A percentile compares a stretch with the other conserved stretches of the same genome.
phyloP scores from a whole-genome alignment of 805 yeast species.

The Cyberlindnera veronae region DNA sequence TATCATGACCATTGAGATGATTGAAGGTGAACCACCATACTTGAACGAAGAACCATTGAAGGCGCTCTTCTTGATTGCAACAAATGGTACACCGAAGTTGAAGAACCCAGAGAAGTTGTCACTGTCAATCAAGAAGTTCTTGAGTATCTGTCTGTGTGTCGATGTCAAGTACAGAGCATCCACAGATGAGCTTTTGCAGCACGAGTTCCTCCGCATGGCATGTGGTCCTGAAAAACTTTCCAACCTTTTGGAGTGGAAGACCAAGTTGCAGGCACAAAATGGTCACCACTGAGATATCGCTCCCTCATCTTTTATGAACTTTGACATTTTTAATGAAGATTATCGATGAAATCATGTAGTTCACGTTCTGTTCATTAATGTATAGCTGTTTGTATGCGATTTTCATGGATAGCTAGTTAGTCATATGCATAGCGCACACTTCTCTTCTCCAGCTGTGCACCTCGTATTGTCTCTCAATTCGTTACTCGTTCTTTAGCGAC shows the following conservation, averaged over 20 bases:
- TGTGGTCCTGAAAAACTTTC: constrained; percentile 59
- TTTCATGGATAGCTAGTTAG: too few relatives aligned
- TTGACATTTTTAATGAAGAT: not conserved
- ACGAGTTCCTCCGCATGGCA: constrained; percentile 63
- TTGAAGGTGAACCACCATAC: constrained; percentile 98
- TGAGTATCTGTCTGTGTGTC: constrained; percentile 89
- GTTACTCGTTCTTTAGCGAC: constrained; percentile 13
- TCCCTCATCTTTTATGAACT: not conserved
- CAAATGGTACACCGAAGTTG: constrained; percentile 94
- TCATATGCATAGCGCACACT: too few relatives aligned
- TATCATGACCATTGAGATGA: constrained; percentile 97
- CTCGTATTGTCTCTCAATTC: too few relatives aligned
- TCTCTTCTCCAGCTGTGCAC: too few relatives aligned
- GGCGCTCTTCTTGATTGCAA: constrained; percentile 90
- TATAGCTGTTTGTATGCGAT: too few relatives aligned
- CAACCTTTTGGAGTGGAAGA: constrained; percentile 52
- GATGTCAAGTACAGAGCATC: constrained; percentile 90
- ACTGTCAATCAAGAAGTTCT: constrained; percentile 74
- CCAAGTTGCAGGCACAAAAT: constrained; percentile 1
- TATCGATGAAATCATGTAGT: too few relatives aligned
- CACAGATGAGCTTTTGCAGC: constrained; percentile 81
- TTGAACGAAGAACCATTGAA: constrained; percentile 93
- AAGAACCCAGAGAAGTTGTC: constrained; percentile 85
- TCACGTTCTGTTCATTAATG: too few relatives aligned
- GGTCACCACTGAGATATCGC: not conserved